A percentile compares a stretch with the other conserved stretches of the same genome.
These are phyloP conservation scores for Rhododendron molle DNA, from an alignment of 148 eudicot species.

Conservation along the genomic window DNA sequence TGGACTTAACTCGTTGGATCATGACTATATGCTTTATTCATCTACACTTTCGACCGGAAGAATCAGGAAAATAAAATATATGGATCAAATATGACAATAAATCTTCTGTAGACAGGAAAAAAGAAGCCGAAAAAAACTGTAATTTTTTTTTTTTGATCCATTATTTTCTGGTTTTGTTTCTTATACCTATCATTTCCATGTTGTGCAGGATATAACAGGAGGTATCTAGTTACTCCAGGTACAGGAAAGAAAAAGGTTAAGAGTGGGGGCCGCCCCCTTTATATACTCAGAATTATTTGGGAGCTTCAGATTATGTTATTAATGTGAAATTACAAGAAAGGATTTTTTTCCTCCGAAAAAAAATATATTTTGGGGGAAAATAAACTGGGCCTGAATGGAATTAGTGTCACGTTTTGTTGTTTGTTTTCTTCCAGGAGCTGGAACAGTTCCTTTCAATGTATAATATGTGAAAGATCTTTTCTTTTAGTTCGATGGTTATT, in stretches of 20 bases:
- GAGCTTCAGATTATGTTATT: slow-evolving; percentile 1
- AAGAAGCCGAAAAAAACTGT: background rate
- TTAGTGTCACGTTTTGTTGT: background rate
- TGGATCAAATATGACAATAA: background rate
- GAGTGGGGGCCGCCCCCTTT: background rate
- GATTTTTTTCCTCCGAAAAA: too few relatives aligned
- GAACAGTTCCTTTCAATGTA: slow-evolving; percentile 14
- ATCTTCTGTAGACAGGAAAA: background rate
- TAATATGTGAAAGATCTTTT: background rate
- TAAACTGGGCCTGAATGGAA: background rate
- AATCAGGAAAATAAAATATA: background rate
- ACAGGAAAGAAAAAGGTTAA: too few relatives aligned
- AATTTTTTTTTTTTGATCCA: background rate
- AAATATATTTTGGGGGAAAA: too few relatives aligned
- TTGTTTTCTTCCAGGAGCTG: slow-evolving; percentile 10
- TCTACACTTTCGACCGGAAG: background rate
- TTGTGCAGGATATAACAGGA: slow-evolving; percentile 11
- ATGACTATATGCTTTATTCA: background rate
- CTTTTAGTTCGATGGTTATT: background rate
- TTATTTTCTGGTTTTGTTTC: background rate
- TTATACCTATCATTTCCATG: background rate
- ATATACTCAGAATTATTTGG: background rate
- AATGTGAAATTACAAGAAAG: background rate
- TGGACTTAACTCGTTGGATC: background rate
- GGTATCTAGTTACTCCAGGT: background rate